Evolutionary conservation across 352 stramenopile species (phyloP).

Genomic region (Pythium rhizo-oryzae): DNA sequence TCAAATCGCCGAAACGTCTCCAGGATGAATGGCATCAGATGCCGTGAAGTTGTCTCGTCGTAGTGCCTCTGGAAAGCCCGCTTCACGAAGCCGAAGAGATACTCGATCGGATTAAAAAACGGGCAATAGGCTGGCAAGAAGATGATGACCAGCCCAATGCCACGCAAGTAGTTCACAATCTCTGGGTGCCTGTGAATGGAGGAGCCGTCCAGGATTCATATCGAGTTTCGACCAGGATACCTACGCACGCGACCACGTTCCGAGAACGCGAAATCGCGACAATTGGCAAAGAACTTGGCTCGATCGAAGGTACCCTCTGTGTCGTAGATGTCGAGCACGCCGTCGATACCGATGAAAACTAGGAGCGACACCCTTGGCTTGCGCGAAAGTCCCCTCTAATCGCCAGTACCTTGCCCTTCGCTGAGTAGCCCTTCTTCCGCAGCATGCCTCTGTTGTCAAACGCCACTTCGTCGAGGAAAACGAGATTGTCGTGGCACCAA

Average conservation of each 20-base stretch:
- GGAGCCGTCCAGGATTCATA: conserved; percentile 37
- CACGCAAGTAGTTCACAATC: conserved; percentile 38
- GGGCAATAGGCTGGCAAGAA: conserved; percentile 35
- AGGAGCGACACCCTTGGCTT: conserved; percentile 33
- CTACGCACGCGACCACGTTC: conserved; percentile 16
- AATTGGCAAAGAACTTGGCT: conserved; percentile 34
- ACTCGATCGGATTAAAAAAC: conserved; percentile 42
- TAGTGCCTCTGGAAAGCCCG: conserved; percentile 1
- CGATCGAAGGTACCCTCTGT: conserved; percentile 37
- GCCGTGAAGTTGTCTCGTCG: too few species aligned
- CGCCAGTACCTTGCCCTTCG: conserved; percentile 26
- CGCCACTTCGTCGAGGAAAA: conserved; percentile 30
- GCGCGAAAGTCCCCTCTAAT: conserved; percentile 31
- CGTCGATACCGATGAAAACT: conserved; percentile 19
- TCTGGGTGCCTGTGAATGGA: conserved; percentile 33
- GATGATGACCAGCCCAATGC: conserved; percentile 27
- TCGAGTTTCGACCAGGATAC: conserved; percentile 32
- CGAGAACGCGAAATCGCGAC: conserved; percentile 28
- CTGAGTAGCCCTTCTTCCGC: conserved; percentile 30
- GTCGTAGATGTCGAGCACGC: conserved; percentile 33
- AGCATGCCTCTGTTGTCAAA: conserved; percentile 44
- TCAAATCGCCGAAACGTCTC: too few species aligned
- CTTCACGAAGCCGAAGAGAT: conserved; percentile 31
- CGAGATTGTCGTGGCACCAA: conserved; percentile 10
- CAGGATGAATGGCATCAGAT: too few species aligned